These are phyloP conservation scores for Thymus mandschuricus DNA, from an alignment of 257 asterid species.

Conservation along the genomic window DNA sequence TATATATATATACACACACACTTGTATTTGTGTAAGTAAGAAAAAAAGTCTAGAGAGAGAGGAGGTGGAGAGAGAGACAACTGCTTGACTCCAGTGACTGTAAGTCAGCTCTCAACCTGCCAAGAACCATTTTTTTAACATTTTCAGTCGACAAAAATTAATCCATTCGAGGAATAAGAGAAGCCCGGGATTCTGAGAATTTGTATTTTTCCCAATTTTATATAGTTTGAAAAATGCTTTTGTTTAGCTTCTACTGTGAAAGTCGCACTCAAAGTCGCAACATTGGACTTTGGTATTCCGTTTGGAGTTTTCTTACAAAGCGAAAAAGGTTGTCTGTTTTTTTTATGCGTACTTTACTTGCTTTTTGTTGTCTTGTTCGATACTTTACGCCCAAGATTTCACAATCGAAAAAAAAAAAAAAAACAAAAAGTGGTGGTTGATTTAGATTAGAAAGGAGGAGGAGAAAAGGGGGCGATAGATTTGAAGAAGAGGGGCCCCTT, in stretches of 20 bases:
- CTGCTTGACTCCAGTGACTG: constrained; percentile 51
- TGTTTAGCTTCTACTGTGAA: constrained; percentile 30
- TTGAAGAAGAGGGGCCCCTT: constrained; percentile 40
- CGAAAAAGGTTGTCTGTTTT: constrained; percentile 33
- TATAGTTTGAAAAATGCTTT: background rate
- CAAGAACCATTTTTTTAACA: constrained; percentile 28
- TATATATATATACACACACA: background rate
- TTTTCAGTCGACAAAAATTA: constrained; percentile 16
- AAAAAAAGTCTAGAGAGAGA: constrained; percentile 12
- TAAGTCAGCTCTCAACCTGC: constrained; percentile 60
- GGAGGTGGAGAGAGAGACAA: constrained; percentile 29
- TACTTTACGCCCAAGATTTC: constrained; percentile 26
- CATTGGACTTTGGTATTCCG: constrained; percentile 30
- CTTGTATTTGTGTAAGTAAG: background rate
- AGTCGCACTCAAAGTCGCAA: constrained; percentile 34
- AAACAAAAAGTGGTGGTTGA: background rate
- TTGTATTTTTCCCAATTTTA: constrained; percentile 29
- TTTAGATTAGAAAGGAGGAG: constrained; percentile 5
- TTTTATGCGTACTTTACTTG: constrained; percentile 36
- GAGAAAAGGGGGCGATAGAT: background rate
- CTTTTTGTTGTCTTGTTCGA: constrained; percentile 25
- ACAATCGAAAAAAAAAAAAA: constrained; percentile 23
- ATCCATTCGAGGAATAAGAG: constrained; percentile 29
- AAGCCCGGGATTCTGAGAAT: constrained; percentile 30
- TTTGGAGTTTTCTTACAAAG: constrained; percentile 24